Evolutionary conservation across 2,329 filamentous ascomycete species (phyloP), one percentile per base, ranked within the genome.

Genomic region (Sarocladium kiliense): DNA sequence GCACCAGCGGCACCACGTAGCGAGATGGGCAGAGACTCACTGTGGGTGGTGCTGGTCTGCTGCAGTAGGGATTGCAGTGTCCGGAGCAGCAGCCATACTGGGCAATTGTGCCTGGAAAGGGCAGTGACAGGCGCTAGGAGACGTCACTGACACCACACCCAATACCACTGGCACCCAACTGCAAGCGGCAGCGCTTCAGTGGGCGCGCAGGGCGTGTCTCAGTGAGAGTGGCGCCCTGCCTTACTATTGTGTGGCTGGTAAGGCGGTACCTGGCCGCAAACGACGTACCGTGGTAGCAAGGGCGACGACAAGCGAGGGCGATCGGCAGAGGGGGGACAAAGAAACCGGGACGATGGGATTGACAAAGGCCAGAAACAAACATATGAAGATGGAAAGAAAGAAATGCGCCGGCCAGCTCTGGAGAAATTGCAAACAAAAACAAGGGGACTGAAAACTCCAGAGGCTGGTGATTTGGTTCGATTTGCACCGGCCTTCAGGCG

Each of bases 401-500:
- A 18, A 51, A 36, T 19, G 23, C 3, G 26, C 6, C 9, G 5
- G n/a, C 11, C 19, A n/a, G 16, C 44, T 47, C 44, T n/a, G 9
- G 39, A 26, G 25, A 26, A 18, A 47, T 47, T 47, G 19, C 21
- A 27, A n/a, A 44, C 14, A 44, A 21, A 14, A 51, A 51, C 26
- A 27, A 51, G 47, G 47, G 26, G 27, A 36, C 5, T 12, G 30
- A 34, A 51, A 51, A 51, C 27, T 51, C 27, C 47, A 51, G 30
- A 51, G 47, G 47, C 47, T 51, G 47, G 47, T 27, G 47, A 51
- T 51, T 51, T 34, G 16, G 21, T 26, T 36, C 47, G 47, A 51
- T 51, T 49, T 16, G 14, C 47, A 51, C 36, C 47, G 30, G 47
- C 27, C 47, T 47, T 19, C 47, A 51, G 47, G 30, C 47, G 26